These are phyloP conservation scores for Pseudonitzschia pungens DNA, from an alignment of 108 stramenopile species.

Conservation along the genomic window DNA sequence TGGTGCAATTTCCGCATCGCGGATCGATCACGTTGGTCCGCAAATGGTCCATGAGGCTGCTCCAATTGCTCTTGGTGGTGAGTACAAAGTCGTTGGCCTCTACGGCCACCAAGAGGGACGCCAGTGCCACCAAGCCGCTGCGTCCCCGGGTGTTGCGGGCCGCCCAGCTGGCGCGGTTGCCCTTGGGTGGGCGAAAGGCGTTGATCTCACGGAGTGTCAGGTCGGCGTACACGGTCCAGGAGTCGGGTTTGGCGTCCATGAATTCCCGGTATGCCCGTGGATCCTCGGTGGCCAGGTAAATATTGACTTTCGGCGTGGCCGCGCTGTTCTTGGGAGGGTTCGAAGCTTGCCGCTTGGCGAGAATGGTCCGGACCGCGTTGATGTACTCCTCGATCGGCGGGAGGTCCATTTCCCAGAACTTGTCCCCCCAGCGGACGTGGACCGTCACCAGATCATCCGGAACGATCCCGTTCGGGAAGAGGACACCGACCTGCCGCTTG, in stretches of 20 bases:
- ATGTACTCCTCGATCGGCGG: slow-evolving; percentile 49
- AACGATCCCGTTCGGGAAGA: slow-evolving; percentile 32
- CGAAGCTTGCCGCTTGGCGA: neutral
- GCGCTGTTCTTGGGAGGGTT: neutral
- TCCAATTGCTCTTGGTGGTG: slow-evolving; percentile 62
- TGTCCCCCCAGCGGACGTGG: slow-evolving; percentile 71
- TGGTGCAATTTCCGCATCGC: slow-evolving; percentile 42
- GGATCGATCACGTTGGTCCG: slow-evolving; percentile 50
- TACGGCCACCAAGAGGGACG: slow-evolving; percentile 50
- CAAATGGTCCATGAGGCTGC: slow-evolving; percentile 50
- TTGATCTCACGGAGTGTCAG: slow-evolving; percentile 45
- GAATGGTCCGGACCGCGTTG: slow-evolving; percentile 35
- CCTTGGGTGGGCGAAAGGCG: slow-evolving; percentile 44
- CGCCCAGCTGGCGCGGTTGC: slow-evolving; percentile 48
- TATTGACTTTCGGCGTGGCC: slow-evolving; percentile 22
- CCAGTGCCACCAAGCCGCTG: slow-evolving; percentile 53
- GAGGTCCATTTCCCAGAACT: slow-evolving; percentile 63
- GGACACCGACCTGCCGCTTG: slow-evolving; percentile 42
- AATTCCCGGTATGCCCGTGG: slow-evolving; percentile 48
- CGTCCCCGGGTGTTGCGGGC: slow-evolving; percentile 47
- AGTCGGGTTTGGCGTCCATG: slow-evolving; percentile 25
- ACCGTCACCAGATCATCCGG: slow-evolving; percentile 57
- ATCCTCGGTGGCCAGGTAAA: slow-evolving; percentile 68
- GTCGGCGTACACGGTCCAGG: slow-evolving; percentile 47
- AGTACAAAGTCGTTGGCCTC: slow-evolving; percentile 58